A percentile compares a stretch with the other conserved stretches of the same genome.
Evolutionary conservation across 805 yeast genomes (phyloP).

Genomic region (Starmerella stigmatis): DNA sequence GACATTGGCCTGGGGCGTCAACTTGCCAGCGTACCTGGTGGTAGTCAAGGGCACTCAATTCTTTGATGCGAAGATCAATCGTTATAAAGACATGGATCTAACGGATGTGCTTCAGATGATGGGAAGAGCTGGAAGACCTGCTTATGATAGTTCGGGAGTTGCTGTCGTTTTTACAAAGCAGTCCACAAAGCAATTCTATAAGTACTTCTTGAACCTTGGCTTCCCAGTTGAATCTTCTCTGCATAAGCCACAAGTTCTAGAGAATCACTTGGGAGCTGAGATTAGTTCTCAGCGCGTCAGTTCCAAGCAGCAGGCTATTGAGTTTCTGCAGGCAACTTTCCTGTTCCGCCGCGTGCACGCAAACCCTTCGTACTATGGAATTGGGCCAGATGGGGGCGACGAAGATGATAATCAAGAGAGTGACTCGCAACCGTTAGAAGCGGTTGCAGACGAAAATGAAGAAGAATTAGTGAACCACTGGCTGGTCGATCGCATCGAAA

Average conservation of each 20-base stretch:
- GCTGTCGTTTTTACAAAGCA: constrained; percentile 71
- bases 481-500: constrained; percentile 46
- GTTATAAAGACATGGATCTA: constrained; percentile 68
- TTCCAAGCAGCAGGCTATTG: constrained; percentile 58
- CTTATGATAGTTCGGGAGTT: constrained; percentile 65
- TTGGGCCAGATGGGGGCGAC: constrained; percentile 25
- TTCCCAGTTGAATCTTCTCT: constrained; percentile 75
- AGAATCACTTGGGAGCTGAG: constrained; percentile 73
- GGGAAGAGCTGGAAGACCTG: constrained; percentile 81
- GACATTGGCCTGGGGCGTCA: constrained; percentile 84
- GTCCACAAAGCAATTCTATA: constrained; percentile 61
- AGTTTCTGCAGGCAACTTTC: constrained; percentile 68
- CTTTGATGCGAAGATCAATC: constrained; percentile 50
- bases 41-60: constrained; percentile 65
- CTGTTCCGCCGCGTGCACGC: constrained; percentile 63
- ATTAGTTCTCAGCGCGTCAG: constrained; percentile 58
- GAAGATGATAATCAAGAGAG: not conserved
- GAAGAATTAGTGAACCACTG: constrained; percentile 27
- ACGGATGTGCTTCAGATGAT: constrained; percentile 76
- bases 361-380: constrained; percentile 56
- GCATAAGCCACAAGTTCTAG: constrained; percentile 52
- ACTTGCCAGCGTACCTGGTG: constrained; percentile 69
- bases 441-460: constrained; percentile 34
- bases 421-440: not conserved
- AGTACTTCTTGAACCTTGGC: constrained; percentile 66